Conservation (phyloP, 768 basidiomycete species). For the Suillus bovinus region DNA sequence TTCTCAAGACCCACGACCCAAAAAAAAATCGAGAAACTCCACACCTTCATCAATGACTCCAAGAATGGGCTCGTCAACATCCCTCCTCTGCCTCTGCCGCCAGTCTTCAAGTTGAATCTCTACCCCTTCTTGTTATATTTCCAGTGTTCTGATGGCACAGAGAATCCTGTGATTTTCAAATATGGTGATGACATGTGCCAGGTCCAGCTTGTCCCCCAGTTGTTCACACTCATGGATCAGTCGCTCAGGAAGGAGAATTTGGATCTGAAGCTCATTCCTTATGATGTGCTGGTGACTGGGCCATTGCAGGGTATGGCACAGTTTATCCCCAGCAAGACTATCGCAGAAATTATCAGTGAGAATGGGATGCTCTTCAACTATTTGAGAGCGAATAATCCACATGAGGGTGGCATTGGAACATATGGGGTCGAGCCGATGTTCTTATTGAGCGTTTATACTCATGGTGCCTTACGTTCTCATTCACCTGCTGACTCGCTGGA, state of each 20-base stretch:
- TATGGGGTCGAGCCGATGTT: too few species aligned
- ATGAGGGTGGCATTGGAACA: slow-evolving; percentile 84
- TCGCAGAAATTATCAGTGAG: slow-evolving; percentile 93
- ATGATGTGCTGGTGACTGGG: slow-evolving; percentile 92
- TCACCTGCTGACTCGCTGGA: not conserved
- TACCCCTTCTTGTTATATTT: slow-evolving; percentile 93
- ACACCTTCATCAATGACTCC: slow-evolving; percentile 78
- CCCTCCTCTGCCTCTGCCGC: slow-evolving; percentile 80
- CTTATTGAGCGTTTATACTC: not conserved
- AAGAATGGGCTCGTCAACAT: slow-evolving; percentile 82
- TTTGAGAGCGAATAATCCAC: slow-evolving; percentile 80
- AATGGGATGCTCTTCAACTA: slow-evolving; percentile 88
- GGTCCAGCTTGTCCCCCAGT: slow-evolving; percentile 95
- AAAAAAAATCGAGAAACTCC: slow-evolving; percentile 98
- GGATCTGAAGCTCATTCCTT: slow-evolving; percentile 88
- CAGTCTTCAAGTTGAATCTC: slow-evolving; percentile 98
- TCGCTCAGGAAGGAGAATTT: slow-evolving; percentile 92
- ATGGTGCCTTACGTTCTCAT: not conserved
- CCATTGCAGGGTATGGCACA: slow-evolving; percentile 94
- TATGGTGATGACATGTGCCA: slow-evolving; percentile 99
- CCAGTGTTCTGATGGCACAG: slow-evolving; percentile 77
- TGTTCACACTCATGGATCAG: slow-evolving; percentile 98
- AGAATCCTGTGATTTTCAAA: slow-evolving; percentile 97
- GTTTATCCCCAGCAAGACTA: slow-evolving; percentile 95
- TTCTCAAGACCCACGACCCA: slow-evolving; percentile 89